Evolutionary conservation across 2,329 filamentous ascomycete genomes (phyloP).

Genomic region (Zasmidium cellare): DNA sequence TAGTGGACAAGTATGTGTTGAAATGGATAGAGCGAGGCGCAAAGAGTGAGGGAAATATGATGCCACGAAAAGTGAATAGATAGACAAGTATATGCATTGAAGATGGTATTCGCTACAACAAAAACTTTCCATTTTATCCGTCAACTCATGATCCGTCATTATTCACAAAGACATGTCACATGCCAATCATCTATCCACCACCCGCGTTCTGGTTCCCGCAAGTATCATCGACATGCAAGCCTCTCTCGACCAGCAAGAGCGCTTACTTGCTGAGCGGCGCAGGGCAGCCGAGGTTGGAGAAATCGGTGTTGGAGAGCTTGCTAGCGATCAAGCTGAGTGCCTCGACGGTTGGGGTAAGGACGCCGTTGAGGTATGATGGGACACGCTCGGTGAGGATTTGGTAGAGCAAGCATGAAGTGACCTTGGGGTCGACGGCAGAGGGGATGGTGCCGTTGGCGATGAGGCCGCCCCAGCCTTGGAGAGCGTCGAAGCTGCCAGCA

Average conservation of each 20-base stretch:
- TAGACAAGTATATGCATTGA: too few species aligned
- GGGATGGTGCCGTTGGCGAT: constrained; percentile 42
- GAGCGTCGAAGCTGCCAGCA: constrained; percentile 9
- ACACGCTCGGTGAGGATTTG: constrained; percentile 41
- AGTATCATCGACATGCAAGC: too few species aligned
- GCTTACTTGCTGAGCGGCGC: constrained; percentile 3
- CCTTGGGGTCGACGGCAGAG: constrained; percentile 31
- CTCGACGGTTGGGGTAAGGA: constrained; percentile 39
- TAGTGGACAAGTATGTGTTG: too few species aligned
- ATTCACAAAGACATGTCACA: neutral
- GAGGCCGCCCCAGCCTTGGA: constrained; percentile 12
- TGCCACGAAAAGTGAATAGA: too few species aligned
- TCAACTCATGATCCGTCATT: neutral
- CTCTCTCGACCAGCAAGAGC: neutral
- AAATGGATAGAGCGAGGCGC: too few species aligned
- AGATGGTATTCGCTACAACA: too few species aligned
- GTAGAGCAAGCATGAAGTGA: constrained; percentile 42
- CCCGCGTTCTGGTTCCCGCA: too few species aligned
- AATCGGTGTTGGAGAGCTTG: constrained; percentile 32
- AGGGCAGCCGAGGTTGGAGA: constrained; percentile 42
- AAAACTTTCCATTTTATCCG: neutral
- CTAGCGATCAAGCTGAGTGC: constrained; percentile 32
- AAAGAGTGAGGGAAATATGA: too few species aligned
- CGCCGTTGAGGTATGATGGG: constrained; percentile 38
- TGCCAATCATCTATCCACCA: too few species aligned